These are phyloP conservation scores for Trametopsis cervina DNA, from an alignment of 768 basidiomycete genomes.

Conservation along the genomic window DNA sequence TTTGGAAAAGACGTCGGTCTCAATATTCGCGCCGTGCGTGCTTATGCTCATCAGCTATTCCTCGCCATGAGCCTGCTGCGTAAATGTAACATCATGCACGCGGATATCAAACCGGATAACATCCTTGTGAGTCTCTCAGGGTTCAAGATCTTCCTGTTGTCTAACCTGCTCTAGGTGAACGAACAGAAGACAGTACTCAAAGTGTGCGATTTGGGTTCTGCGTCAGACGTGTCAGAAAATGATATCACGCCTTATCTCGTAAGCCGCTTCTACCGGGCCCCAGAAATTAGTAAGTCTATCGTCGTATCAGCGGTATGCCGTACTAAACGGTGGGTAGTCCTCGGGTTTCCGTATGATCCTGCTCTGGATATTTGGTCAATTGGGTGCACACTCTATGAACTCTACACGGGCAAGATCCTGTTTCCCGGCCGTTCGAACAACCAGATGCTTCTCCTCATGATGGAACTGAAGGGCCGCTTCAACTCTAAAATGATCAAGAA, in stretches of 20 bases:
- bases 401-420: slow-evolving; percentile 95
- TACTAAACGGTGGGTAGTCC: too few relatives aligned
- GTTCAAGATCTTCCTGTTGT: neutral
- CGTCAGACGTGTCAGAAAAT: slow-evolving; percentile 89
- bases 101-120: slow-evolving; percentile 98
- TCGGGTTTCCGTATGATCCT: slow-evolving; percentile 92
- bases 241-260: slow-evolving; percentile 98
- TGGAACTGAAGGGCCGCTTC: slow-evolving; percentile 95
- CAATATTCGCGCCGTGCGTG: slow-evolving; percentile 94
- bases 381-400: slow-evolving; percentile 93
- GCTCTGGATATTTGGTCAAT: slow-evolving; percentile 95
- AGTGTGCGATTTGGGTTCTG: slow-evolving; percentile 95
- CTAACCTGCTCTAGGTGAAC: slow-evolving; percentile 58
- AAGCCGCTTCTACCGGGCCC: slow-evolving; percentile 94
- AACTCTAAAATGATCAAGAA: slow-evolving; percentile 93
- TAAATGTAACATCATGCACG: slow-evolving; percentile 94
- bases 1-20: slow-evolving; percentile 98
- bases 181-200: slow-evolving; percentile 92
- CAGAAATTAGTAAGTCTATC: slow-evolving; percentile 82
- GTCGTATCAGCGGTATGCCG: too few relatives aligned
- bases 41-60: slow-evolving; percentile 97
- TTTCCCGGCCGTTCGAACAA: slow-evolving; percentile 97
- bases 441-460: slow-evolving; percentile 96
- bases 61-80: slow-evolving; percentile 76
- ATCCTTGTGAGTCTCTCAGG: slow-evolving; percentile 60